A percentile compares a stretch with the other conserved stretches of the same genome.
phyloP scores from a whole-genome alignment of 2,329 filamentous ascomycete genomes.

The Ceratocystis eucalypticola region DNA sequence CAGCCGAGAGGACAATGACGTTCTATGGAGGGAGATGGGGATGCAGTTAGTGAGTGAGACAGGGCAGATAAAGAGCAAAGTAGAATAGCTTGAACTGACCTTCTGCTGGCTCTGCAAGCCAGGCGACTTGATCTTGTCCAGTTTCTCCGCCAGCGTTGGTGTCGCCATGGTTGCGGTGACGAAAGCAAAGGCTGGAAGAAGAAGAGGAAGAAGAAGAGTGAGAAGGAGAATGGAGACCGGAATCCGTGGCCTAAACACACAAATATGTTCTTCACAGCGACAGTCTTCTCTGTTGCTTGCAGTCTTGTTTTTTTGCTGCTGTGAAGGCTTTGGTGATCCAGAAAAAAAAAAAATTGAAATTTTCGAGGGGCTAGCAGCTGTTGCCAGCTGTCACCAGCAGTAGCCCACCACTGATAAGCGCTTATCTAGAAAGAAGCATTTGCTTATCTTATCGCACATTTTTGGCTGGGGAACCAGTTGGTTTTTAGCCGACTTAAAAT shows the following conservation, averaged over 20 bases:
- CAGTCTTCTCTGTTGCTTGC: background rate
- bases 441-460: conserved; percentile 17
- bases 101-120: conserved; percentile 92
- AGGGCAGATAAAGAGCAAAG: background rate
- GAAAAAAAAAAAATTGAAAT: conserved; percentile 14
- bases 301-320: conserved; percentile 9
- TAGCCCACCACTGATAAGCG: conserved; percentile 1
- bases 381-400: background rate
- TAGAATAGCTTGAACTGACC: conserved; percentile 33
- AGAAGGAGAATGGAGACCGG: background rate
- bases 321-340: conserved; percentile 1
- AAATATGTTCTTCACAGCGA: background rate
- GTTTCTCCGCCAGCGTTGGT: conserved; percentile 62
- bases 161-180: conserved; percentile 31
- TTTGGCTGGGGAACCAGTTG: conserved; percentile 2
- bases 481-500: too few species aligned
- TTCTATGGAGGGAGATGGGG: conserved; percentile 38
- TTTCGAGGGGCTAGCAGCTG: conserved; percentile 16
- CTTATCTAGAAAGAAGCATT: conserved; percentile 7
- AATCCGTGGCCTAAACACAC: background rate
- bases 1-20: conserved; percentile 72
- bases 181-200: conserved; percentile 14
- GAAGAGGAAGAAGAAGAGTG: background rate
- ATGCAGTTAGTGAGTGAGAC: background rate
- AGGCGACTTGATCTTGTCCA: conserved; percentile 93